Evolutionary conservation across 331 rosid species (phyloP), one percentile per base, ranked within the genome.

Genomic region (Rosa hybrid): DNA sequence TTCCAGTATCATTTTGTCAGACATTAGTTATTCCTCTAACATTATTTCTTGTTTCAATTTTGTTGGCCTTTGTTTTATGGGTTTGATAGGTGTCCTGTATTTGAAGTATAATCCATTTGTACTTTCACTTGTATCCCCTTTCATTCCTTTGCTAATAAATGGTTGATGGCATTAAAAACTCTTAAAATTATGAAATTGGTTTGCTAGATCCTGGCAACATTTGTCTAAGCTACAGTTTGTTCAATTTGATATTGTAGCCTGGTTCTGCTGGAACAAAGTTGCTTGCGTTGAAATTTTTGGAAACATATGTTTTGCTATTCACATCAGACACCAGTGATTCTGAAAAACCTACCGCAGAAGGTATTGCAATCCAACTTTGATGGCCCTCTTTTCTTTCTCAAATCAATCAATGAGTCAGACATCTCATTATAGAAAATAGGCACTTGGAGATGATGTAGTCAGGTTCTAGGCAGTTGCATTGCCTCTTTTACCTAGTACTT

Each of bases 201-300:
- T 77, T 42, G 65, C 82, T 75, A 41, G 74, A 39, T 44, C 25
- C 50, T 80, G 76, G 59, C 51, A 65, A 54, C 62, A 68, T 75
- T 34, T 70, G 74, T 68, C 84, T 84, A 76, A 80, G 71, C 81
- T 68, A 78, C 39, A 83, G 64, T 82, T 85, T 62, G 48, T 83
- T 89, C 81, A 48, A 64, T 84, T 84, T 89, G 81, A 75, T 88
- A 51, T 89, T 91, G 93, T 83, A 96, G 99, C 94, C 97, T 77
- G 98, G 94, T 65, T 85, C 89, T 68, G 88, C 84, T 38, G 96
- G 88, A 89, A 77, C 80, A 71, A 93, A 84, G 88, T 77, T 96
- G 90, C 86, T 90, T 79, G 99, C 97, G 12, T 86, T 96, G 90
- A 96, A 96, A 86, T 93, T 91, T 85, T 78, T 93, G 92, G 99